Conservation (phyloP, 2,329 filamentous ascomycete species). For the Fusarium coffeatum region DNA sequence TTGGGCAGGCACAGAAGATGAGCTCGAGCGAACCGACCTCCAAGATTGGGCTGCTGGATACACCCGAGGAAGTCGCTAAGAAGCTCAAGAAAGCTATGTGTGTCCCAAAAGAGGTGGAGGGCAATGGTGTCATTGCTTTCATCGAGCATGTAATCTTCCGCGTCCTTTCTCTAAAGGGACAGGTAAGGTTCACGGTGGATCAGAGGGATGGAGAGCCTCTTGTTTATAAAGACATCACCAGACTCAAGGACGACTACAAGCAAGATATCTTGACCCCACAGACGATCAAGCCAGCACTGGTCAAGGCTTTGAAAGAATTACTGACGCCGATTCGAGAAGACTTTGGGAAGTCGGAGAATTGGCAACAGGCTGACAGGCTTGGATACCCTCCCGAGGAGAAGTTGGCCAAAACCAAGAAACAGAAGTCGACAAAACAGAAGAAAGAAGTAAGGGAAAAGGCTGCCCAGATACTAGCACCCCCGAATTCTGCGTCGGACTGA, state of each 20-base stretch:
- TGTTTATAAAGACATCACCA: not conserved
- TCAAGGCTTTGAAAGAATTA: not conserved
- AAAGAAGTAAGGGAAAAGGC: too few species aligned
- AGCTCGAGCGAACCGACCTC: constrained; percentile 2
- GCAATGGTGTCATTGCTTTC: not conserved
- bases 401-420: too few species aligned
- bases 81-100: not conserved
- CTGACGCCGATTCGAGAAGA: not conserved
- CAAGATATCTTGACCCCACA: not conserved
- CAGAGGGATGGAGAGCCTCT: fast-evolving
- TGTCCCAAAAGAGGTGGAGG: not conserved
- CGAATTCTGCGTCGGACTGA: too few species aligned
- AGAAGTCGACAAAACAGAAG: too few species aligned
- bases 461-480: too few species aligned
- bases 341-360: not conserved
- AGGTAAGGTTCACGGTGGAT: not conserved
- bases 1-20: constrained; percentile 4
- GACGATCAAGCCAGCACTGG: not conserved
- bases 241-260: not conserved
- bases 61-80: fast-evolving
- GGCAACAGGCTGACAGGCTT: fast-evolving
- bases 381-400: not conserved
- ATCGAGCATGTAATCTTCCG: constrained; percentile 2
- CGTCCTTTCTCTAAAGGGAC: not conserved
- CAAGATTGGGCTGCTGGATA: not conserved